Percentiles rank a stretch among this genome's conserved stretches.
These are phyloP conservation scores for Pseudoperonospora humuli DNA, from an alignment of 352 stramenopile genomes.

Conservation along the genomic window DNA sequence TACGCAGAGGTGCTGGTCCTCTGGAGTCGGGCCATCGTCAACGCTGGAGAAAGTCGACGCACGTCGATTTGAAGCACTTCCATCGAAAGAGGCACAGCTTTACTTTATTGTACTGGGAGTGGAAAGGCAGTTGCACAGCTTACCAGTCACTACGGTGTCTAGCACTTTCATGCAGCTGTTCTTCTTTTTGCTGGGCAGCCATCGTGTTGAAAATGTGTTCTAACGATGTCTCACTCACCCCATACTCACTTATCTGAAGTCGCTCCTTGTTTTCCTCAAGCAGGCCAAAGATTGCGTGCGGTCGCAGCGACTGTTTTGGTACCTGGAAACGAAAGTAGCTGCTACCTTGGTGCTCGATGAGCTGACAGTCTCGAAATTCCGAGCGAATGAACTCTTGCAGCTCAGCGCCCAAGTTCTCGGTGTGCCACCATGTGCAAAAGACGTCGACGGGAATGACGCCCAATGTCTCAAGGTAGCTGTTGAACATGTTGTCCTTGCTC, in stretches of 20 bases:
- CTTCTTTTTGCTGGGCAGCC: slow-evolving; percentile 66
- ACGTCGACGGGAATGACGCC: slow-evolving; percentile 40
- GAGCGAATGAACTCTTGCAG: slow-evolving; percentile 36
- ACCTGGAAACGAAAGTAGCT: slow-evolving; percentile 67
- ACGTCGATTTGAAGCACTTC: background rate
- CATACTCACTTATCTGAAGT: slow-evolving; percentile 79
- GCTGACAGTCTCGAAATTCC: slow-evolving; percentile 31
- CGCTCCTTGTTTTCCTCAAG: slow-evolving; percentile 61
- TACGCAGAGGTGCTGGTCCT: too few species aligned
- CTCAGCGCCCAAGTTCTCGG: slow-evolving; percentile 31
- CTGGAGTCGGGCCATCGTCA: too few species aligned
- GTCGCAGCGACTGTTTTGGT: slow-evolving; percentile 43
- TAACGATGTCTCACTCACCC: slow-evolving; percentile 83
- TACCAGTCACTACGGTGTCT: slow-evolving; percentile 23
- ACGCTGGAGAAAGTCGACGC: too few species aligned
- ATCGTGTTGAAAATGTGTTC: slow-evolving; percentile 93
- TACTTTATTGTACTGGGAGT: slow-evolving; percentile 16
- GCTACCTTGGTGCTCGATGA: slow-evolving; percentile 60
- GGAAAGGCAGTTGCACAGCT: background rate
- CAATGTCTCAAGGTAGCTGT: slow-evolving; percentile 34
- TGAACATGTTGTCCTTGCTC: slow-evolving; percentile 34
- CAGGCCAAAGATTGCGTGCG: slow-evolving; percentile 58
- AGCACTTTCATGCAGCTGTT: slow-evolving; percentile 34
- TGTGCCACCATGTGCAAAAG: slow-evolving; percentile 54
- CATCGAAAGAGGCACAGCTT: background rate